These are phyloP conservation scores for Lecanoromycetidae sp. DNA, from an alignment of 2,329 filamentous ascomycete species.

Conservation along the genomic window DNA sequence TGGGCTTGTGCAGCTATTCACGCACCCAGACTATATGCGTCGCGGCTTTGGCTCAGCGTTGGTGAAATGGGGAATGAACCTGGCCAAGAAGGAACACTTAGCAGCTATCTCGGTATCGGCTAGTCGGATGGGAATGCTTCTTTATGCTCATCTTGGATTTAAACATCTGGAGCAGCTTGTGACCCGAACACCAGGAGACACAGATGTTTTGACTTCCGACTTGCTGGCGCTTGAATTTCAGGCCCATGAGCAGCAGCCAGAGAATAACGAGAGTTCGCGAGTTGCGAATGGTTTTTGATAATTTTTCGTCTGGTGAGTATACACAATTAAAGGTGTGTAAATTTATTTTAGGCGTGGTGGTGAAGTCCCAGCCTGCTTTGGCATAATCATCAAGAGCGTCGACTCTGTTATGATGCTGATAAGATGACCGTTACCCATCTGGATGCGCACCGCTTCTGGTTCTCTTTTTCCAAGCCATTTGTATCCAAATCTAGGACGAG, in stretches of 20 bases:
- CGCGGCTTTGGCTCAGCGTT: not conserved
- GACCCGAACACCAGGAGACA: not conserved
- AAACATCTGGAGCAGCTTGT: not conserved
- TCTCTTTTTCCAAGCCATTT: too few species aligned
- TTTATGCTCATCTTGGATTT: constrained; percentile 4
- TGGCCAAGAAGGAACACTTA: not conserved
- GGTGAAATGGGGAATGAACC: not conserved
- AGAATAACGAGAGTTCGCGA: not conserved
- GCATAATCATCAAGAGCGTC: too few species aligned
- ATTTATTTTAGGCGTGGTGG: not conserved
- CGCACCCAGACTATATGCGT: not conserved
- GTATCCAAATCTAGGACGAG: too few species aligned
- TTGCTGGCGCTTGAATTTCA: not conserved
- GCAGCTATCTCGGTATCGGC: not conserved
- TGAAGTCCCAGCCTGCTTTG: not conserved
- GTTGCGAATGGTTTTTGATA: not conserved
- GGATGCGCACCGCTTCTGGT: too few species aligned
- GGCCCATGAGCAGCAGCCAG: not conserved
- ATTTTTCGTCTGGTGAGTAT: not conserved
- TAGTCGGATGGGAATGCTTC: not conserved
- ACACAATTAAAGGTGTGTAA: not conserved
- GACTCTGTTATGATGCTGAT: too few species aligned
- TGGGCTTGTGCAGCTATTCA: not conserved
- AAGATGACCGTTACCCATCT: too few species aligned
- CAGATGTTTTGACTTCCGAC: not conserved